Base-by-base conservation (phyloP, 1,284 basidiomycete genomes). In the Stygiomarasmius scandens region DNA sequence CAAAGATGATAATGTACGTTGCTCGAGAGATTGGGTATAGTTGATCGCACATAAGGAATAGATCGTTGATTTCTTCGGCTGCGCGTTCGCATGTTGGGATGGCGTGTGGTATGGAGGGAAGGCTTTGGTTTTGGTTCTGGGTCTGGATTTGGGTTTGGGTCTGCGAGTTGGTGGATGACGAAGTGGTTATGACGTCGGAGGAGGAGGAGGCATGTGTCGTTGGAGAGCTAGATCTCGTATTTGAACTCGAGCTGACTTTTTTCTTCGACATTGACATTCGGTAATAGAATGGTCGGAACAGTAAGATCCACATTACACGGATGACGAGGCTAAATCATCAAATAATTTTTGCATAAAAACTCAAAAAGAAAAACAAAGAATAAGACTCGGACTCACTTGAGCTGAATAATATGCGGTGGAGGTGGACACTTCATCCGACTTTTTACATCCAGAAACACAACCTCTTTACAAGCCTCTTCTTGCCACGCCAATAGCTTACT, bases 241-340 rank as follows among this genome's bases (percentile, higher is more conserved):
- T 41, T 16, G 16, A 16, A 41, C 38, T 41, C 14, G 14, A 19
- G 16, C 38, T 41, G 38, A 8, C 11, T 4, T 8, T n/a, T 41
- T 41, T 6, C 38, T 41, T 12, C n/a, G 38, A 4, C n/a, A n/a
- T 41, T 41, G 8, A 38, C 50, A 29, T 46, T 50, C 22, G 34
- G 27, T 61, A 52, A 32, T 56, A 61, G 34, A 59, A 61, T 5
- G 60, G 60, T 24, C 60, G 60, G 38, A 59, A 61, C 8, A 61
- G 49, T n/a, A 61, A 41, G 29, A 61, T 61, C 60, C 60, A 61
- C 38, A 58, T 57, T 12, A 59, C 50, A 25, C 58, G 57, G 9
- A 61, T 45, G 32, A 59, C 34, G 24, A 61, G 58, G 27, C 60
- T 61, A 38, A 0, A 22, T n/a, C n/a, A n/a, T n/a, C n/a, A n/a